phyloP scores from a whole-genome alignment of 139 green algal genomes.

The Parachlorella kessleri region DNA sequence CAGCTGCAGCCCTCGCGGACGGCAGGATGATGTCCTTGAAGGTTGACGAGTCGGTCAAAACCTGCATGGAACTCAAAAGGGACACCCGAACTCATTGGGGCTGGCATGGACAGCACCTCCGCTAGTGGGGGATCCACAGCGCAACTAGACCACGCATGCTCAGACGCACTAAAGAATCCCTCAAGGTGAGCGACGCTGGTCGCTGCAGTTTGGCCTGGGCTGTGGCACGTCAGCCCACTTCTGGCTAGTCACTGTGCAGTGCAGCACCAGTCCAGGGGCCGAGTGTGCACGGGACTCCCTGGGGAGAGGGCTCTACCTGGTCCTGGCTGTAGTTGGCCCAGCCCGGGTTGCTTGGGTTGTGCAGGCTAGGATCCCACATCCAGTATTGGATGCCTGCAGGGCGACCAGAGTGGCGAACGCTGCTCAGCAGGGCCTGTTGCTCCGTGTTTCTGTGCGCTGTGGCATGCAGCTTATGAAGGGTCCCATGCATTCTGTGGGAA shows the following conservation, averaged over 20 bases:
- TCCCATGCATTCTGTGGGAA: no score
- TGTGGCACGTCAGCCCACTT: no score
- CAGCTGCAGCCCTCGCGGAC: constrained; percentile 29
- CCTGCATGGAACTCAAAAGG: background rate
- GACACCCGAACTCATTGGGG: background rate
- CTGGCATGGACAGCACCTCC: background rate
- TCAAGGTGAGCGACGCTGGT: background rate
- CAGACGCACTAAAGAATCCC: background rate
- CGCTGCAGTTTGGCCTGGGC: no score
- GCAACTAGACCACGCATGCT: background rate
- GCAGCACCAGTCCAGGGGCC: no score
- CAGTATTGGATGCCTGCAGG: constrained; percentile 18
- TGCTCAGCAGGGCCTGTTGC: no score
- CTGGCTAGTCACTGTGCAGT: no score
- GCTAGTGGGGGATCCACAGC: no score
- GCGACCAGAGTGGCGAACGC: background rate
- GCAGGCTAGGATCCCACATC: constrained; percentile 31
- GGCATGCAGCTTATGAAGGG: no score
- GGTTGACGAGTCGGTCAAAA: constrained; percentile 3
- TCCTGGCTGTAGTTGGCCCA: constrained; percentile 23
- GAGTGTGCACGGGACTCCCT: no score
- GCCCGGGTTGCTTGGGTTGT: background rate
- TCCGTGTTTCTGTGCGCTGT: no score
- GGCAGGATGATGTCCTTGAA: constrained; percentile 28
- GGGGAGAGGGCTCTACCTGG: no score